Conservation (phyloP, 83 land plant species). For the Larix sibirica region DNA sequence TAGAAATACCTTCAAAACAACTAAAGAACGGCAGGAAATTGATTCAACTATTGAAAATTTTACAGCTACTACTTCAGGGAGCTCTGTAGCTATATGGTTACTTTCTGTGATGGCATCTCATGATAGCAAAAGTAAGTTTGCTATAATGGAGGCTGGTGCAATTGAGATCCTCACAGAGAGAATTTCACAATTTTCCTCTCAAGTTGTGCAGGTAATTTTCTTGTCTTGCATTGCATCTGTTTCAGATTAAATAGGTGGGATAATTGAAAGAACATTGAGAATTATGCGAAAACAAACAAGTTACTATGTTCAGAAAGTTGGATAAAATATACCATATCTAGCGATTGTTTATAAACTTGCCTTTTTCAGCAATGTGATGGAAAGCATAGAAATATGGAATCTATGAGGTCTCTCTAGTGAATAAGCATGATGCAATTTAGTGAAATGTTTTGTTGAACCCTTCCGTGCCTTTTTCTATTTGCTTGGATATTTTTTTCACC, state of each 20-base stretch:
- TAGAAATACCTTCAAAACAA: conserved; percentile 4
- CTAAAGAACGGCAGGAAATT: conserved; percentile 16
- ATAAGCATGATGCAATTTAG: not conserved
- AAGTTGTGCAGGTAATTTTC: conserved; percentile 31
- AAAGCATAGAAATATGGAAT: not conserved
- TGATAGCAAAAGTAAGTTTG: conserved; percentile 61
- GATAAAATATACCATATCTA: not conserved
- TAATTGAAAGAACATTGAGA: not conserved
- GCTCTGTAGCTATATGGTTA: conserved; percentile 80
- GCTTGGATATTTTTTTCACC: not conserved
- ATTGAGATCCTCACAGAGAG: conserved; percentile 86
- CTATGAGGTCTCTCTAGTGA: not conserved
- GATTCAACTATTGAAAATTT: conserved; percentile 39
- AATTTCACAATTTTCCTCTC: conserved; percentile 40
- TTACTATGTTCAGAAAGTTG: not conserved
- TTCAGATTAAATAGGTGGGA: too few species aligned
- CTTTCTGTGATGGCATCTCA: conserved; percentile 84
- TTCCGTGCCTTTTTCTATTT: not conserved
- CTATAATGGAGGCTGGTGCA: conserved; percentile 91
- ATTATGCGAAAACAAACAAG: not conserved
- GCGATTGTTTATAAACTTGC: not conserved
- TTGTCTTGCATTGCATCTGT: not conserved
- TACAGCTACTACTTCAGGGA: conserved; percentile 64
- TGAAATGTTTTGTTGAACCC: not conserved
- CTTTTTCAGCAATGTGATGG: not conserved